Base-by-base conservation (phyloP, 305 asterid species). In the Fraxinus ornus region DNA sequence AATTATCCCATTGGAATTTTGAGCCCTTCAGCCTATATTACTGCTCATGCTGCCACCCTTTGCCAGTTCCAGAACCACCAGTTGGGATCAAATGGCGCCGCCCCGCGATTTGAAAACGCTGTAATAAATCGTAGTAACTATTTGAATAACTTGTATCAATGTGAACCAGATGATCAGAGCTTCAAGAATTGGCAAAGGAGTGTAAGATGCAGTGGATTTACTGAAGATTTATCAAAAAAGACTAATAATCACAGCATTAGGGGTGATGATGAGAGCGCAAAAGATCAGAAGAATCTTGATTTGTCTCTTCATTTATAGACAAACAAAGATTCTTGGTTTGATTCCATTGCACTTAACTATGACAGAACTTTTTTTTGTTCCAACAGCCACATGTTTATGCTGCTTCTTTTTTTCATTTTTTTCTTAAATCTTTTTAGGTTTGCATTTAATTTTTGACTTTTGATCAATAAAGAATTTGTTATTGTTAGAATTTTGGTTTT, bases 221-320 rank as follows among this genome's bases (percentile, higher is more conserved):
- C 7, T 10, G 84, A 78, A 33, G 82, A 37, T 2, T 28, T 41
- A 33, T 15, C 73, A 9, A 9, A 9, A 64, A 33, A 64, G 35
- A 26, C 10, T 64, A 24, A 24, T 64, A 26, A 19, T n/a, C 1
- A 44, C 75, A 7, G 60, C 36, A 22, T 21, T 78, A 52, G 64
- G 71, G 64, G 76, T 26, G 73, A 24, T 73, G 78, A 80, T 26
- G 35, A 39, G 28, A 78, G 36, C 78, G 35, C 32, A 55, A 32
- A 60, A 73, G 86, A 85, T 78, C 79, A 80, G 32, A 87, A 77
- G 80, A 64, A 64, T 64, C 90, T 87, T 78, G 90, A 87, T 80
- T 80, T 87, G 75, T 80, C 90, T 55, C 90, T 87, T 83, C 90
- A 77, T 85, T 62, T 87, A 79, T 85, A 83, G 78, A 35, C 8